phyloP scores from a whole-genome alignment of 1,284 basidiomycete species.

The Ustilago xerochloae region DNA sequence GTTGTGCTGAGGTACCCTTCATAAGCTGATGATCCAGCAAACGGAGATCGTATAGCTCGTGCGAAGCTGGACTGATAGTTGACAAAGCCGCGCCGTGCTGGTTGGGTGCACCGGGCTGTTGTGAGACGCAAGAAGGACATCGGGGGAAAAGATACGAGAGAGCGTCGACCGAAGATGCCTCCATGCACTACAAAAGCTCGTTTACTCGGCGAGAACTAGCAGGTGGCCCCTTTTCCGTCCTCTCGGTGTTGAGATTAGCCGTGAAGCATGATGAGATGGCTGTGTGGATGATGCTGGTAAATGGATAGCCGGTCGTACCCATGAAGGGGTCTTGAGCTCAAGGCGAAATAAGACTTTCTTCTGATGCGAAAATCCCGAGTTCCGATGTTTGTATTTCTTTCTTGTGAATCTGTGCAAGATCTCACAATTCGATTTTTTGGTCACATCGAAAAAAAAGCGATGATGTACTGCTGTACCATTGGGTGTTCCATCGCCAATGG shows the following conservation, averaged over 20 bases:
- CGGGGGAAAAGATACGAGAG: not conserved
- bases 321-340: not conserved
- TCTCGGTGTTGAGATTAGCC: no score
- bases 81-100: not conserved
- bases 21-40: not conserved
- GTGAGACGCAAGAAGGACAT: constrained; percentile 15
- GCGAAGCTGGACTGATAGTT: not conserved
- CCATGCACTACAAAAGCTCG: no score
- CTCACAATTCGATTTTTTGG: not conserved
- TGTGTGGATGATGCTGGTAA: not conserved
- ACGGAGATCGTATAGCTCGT: not conserved
- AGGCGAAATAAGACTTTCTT: not conserved
- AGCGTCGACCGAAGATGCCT: no score
- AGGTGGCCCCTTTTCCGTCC: no score
- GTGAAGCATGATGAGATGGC: not conserved
- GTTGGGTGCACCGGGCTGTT: not conserved
- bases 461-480: no score
- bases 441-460: no score
- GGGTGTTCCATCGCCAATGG: no score
- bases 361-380: not conserved
- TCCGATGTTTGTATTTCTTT: not conserved
- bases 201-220: no score
- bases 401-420: not conserved
- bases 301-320: not conserved
- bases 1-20: not conserved